Conservation (phyloP, 805 yeast genomes). For the Candida morakotiae region DNA sequence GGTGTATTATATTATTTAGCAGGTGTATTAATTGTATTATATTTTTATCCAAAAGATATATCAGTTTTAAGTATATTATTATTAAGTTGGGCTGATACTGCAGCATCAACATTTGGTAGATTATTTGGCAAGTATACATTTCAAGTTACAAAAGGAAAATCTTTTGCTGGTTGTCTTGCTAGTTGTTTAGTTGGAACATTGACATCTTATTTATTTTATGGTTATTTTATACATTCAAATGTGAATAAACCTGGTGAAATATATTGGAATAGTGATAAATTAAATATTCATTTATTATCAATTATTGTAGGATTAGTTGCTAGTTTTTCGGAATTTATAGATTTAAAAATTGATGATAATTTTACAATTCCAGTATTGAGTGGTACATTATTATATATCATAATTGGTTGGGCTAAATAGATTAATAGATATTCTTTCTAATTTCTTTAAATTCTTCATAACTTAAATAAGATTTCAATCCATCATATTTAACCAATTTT, state of each 20-base stretch:
- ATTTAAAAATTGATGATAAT: constrained; percentile 82
- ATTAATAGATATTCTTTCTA: constrained; percentile 9
- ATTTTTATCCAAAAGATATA: constrained; percentile 74
- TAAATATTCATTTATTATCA: constrained; percentile 53
- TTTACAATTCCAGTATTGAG: constrained; percentile 90
- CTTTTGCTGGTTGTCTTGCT: constrained; percentile 87
- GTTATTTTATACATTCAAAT: constrained; percentile 60
- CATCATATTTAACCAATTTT: constrained; percentile 31
- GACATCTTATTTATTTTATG: constrained; percentile 68
- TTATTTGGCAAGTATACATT: constrained; percentile 82
- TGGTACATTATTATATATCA: constrained; percentile 55
- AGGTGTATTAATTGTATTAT: constrained; percentile 72
- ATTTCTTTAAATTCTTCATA: constrained; percentile 21
- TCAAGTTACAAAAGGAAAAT: constrained; percentile 66
- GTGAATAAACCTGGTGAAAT: constrained; percentile 56
- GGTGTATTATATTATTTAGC: constrained; percentile 86
- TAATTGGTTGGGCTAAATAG: constrained; percentile 25
- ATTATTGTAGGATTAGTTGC: constrained; percentile 75
- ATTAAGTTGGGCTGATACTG: constrained; percentile 95
- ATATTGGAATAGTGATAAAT: constrained; percentile 58
- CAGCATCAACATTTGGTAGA: constrained; percentile 93
- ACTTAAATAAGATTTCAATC: constrained; percentile 23
- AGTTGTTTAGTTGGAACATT: constrained; percentile 72
- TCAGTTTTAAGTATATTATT: constrained; percentile 70
- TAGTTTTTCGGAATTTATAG: constrained; percentile 81